Percentiles rank a stretch among this genome's conserved stretches.
phyloP scores from a whole-genome alignment of 768 basidiomycete species.

The Xanthoconium stramineum region DNA sequence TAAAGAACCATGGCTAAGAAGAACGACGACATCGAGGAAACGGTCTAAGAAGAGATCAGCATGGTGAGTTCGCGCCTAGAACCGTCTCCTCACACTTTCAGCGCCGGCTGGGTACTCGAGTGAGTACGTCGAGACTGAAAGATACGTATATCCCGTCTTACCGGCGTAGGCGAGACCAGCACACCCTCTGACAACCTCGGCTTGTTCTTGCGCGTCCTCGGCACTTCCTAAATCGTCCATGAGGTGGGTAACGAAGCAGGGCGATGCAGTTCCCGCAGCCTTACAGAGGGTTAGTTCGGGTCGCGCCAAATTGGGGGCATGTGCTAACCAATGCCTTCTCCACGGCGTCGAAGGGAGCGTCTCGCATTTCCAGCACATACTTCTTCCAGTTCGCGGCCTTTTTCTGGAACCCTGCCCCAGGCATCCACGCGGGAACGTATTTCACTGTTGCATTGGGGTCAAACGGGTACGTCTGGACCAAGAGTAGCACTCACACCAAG shows the following conservation, averaged over 20 bases:
- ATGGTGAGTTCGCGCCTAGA: background rate
- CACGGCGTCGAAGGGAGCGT: conserved; percentile 41
- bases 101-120: conserved; percentile 34
- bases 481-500: conserved; percentile 31
- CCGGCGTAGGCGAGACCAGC: conserved; percentile 49
- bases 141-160: conserved; percentile 16
- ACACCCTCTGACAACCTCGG: conserved; percentile 39
- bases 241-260: conserved; percentile 31
- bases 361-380: conserved; percentile 47
- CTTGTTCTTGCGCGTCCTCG: conserved; percentile 15
- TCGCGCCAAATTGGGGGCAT: background rate
- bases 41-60: conserved; percentile 19
- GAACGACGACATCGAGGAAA: conserved; percentile 30
- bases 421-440: conserved; percentile 50
- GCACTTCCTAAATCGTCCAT: conserved; percentile 17
- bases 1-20: conserved; percentile 31
- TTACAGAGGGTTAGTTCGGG: conserved; percentile 5
- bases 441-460: conserved; percentile 37
- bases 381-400: conserved; percentile 50
- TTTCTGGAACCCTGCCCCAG: conserved; percentile 48
- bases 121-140: conserved; percentile 5
- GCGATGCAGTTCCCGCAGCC: conserved; percentile 27
- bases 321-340: conserved; percentile 37
- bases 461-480: background rate
- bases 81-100: conserved; percentile 29